These are phyloP conservation scores for Xerocomellus amylosporus DNA, from an alignment of 768 basidiomycete genomes.

Conservation along the genomic window DNA sequence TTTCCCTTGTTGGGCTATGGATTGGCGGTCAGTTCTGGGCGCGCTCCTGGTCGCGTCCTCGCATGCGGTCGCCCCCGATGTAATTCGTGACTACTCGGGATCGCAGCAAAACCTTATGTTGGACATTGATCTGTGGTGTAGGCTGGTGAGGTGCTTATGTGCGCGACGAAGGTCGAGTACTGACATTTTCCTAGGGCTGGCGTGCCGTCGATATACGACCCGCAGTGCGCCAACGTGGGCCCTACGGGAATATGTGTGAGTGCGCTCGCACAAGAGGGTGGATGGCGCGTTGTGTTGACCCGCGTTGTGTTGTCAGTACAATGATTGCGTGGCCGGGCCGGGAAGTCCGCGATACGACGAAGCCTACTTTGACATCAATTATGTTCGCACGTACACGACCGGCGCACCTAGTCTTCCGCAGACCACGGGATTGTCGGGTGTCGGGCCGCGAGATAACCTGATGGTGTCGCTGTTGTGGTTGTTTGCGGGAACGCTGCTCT, in stretches of 20 bases:
- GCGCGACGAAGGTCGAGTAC: background rate
- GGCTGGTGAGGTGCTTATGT: conserved; percentile 36
- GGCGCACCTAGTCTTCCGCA: background rate
- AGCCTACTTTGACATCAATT: conserved; percentile 67
- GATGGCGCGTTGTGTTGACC: background rate
- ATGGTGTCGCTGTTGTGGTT: background rate
- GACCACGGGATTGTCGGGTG: background rate
- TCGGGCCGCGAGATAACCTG: background rate
- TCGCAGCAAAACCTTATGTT: conserved; percentile 48
- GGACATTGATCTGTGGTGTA: conserved; percentile 51
- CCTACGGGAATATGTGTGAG: conserved; percentile 43
- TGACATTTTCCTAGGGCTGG: conserved; percentile 45
- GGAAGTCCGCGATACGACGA: conserved; percentile 52
- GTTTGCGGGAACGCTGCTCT: background rate
- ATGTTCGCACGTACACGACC: conserved; percentile 58
- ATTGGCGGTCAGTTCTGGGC: background rate
- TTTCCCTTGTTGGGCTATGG: conserved; percentile 10
- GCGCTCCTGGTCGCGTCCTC: conserved; percentile 3
- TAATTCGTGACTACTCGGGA: conserved; percentile 47
- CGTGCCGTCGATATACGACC: conserved; percentile 38
- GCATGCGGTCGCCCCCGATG: conserved; percentile 28
- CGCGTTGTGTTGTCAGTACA: conserved; percentile 35
- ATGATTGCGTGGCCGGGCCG: conserved; percentile 52
- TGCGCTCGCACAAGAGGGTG: conserved; percentile 1
- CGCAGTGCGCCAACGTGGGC: conserved; percentile 40